Evolutionary conservation across 2,329 filamentous ascomycete genomes (phyloP).

Genomic region (Bipolaris gigantea): DNA sequence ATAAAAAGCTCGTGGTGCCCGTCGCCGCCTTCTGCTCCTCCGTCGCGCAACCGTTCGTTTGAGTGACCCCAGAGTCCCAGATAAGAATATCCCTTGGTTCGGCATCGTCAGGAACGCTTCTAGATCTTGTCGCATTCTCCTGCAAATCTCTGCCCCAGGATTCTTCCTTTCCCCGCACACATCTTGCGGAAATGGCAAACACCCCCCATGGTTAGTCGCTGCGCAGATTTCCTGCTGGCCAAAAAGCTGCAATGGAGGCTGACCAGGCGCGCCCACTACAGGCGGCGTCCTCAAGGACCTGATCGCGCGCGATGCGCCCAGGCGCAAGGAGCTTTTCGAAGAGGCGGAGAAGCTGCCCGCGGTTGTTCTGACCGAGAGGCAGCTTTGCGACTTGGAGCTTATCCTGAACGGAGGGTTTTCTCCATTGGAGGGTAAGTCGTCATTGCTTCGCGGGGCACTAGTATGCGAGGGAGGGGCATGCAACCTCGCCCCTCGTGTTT

Average conservation of each 20-base stretch:
- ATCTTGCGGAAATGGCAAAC: constrained; percentile 50
- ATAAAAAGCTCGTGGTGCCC: constrained; percentile 15
- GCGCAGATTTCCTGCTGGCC: neutral
- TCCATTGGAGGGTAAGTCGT: constrained; percentile 81
- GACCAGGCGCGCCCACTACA: constrained; percentile 24
- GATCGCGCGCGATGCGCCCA: constrained; percentile 85
- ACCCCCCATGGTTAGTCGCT: constrained; percentile 52
- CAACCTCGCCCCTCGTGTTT: constrained; percentile 32
- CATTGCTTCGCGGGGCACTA: constrained; percentile 10
- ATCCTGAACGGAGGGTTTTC: constrained; percentile 98
- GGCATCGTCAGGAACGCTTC: constrained; percentile 1
- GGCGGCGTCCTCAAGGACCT: constrained; percentile 98
- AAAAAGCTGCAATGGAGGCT: constrained; percentile 15
- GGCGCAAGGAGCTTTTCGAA: constrained; percentile 73
- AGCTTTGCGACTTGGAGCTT: constrained; percentile 96
- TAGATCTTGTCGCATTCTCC: constrained; percentile 2
- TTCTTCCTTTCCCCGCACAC: neutral
- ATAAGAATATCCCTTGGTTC: neutral
- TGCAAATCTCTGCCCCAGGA: neutral
- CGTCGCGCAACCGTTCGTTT: constrained; percentile 8
- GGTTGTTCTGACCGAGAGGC: constrained; percentile 83
- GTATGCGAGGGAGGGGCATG: constrained; percentile 13
- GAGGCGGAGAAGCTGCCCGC: constrained; percentile 89
- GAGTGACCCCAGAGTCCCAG: constrained; percentile 2
- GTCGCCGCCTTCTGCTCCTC: constrained; percentile 6